These are phyloP conservation scores for Hypericum perforatum DNA, from an alignment of 345 rosid species.

Conservation along the genomic window DNA sequence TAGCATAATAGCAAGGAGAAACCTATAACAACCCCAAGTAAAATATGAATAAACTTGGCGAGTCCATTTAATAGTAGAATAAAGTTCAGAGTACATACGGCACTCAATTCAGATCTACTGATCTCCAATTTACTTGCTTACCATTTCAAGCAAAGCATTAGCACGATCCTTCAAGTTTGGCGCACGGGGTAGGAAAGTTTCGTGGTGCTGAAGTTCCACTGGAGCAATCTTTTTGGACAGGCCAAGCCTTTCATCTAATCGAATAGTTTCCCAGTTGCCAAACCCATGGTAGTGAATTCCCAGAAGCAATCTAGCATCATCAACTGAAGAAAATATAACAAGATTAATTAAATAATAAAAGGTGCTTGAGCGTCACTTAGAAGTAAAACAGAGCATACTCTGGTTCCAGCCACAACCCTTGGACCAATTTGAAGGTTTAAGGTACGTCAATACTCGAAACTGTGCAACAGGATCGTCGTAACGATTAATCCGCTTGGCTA, in stretches of 20 bases:
- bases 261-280: constrained; percentile 95
- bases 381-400: constrained; percentile 31
- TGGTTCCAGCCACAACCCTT: constrained; percentile 99
- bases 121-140: constrained; percentile 15
- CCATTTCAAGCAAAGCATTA: constrained; percentile 96
- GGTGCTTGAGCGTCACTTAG: neutral
- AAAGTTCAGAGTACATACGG: neutral
- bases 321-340: constrained; percentile 39
- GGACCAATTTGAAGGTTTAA: constrained; percentile 98
- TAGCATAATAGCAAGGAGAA: no score
- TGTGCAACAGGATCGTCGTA: constrained; percentile 81
- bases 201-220: constrained; percentile 95
- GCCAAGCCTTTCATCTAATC: constrained; percentile 88
- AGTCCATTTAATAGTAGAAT: no score
- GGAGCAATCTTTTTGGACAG: constrained; percentile 97
- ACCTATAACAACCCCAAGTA: neutral
- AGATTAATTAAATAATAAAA: constrained; percentile 1
- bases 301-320: constrained; percentile 97
- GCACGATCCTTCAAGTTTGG: constrained; percentile 98
- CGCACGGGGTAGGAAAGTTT: constrained; percentile 97
- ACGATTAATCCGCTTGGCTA: constrained; percentile 69
- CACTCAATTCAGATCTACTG: no score
- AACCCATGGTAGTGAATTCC: constrained; percentile 89
- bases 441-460: constrained; percentile 71
- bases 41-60: neutral